Conservation (phyloP, 352 stramenopile genomes). For the Peronosclerospora sorghi region DNA sequence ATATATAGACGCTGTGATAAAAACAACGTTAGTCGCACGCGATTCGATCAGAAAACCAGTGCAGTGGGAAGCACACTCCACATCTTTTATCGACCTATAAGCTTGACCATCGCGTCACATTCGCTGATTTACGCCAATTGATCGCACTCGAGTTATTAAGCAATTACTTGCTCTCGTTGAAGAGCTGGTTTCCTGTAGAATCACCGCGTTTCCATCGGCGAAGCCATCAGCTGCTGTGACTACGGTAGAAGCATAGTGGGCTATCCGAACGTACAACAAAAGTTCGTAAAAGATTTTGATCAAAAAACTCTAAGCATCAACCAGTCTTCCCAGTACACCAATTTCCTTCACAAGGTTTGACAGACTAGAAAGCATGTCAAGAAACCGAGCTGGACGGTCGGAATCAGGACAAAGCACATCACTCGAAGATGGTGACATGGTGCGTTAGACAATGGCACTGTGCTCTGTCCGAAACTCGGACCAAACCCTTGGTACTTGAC, state of each 20-base stretch:
- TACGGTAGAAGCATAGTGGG: too few relatives aligned
- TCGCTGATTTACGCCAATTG: conserved; percentile 46
- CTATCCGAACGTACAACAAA: too few relatives aligned
- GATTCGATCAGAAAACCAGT: conserved; percentile 19
- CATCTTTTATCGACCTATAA: conserved; percentile 2
- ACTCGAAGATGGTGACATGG: too few relatives aligned
- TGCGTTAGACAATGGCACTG: conserved; percentile 31
- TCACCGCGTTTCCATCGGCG: conserved; percentile 54
- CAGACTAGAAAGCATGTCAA: conserved; percentile 3
- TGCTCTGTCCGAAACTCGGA: conserved; percentile 24
- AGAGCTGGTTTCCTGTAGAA: conserved; percentile 66
- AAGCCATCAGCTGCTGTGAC: conserved; percentile 1
- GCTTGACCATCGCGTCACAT: too few relatives aligned
- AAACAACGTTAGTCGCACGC: conserved; percentile 41
- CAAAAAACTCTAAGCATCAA: conserved; percentile 12
- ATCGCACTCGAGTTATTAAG: conserved; percentile 68
- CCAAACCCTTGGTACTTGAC: conserved; percentile 28
- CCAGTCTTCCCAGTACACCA: conserved; percentile 17
- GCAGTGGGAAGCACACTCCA: conserved; percentile 2
- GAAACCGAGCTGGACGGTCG: conserved; percentile 3
- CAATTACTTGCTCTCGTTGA: conserved; percentile 68
- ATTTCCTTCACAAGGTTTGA: conserved; percentile 14
- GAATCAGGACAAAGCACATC: conserved; percentile 1
- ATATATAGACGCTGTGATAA: conserved; percentile 80
- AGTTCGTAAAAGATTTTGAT: too few relatives aligned